Evolutionary conservation across 495 filamentous ascomycete genomes (phyloP).

Genomic region (Pyrenula aspistea): DNA sequence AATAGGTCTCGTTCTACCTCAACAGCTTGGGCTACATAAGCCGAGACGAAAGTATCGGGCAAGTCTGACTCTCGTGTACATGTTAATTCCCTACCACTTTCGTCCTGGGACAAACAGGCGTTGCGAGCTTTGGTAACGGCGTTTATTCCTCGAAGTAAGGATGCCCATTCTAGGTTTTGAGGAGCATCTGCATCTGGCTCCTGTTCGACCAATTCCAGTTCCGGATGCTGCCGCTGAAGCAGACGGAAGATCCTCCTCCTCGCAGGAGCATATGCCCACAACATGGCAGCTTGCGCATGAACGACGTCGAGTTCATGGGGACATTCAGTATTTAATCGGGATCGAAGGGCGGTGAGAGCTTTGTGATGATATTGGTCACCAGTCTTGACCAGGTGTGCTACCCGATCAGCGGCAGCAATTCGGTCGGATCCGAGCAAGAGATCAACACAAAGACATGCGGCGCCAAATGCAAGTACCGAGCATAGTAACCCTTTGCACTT

Average conservation of each 20-base stretch:
- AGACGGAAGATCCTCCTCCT: neutral
- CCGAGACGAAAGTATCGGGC: neutral
- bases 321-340: neutral
- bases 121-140: neutral
- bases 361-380: neutral
- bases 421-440: neutral
- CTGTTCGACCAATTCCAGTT: neutral
- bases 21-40: neutral
- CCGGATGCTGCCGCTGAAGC: neutral
- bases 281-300: neutral
- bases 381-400: neutral
- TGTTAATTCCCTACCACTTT: neutral
- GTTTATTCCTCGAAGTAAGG: neutral
- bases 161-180: neutral
- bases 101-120: neutral
- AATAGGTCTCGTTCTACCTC: neutral
- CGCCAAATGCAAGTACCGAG: neutral
- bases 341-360: neutral
- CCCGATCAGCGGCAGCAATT: neutral
- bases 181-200: neutral
- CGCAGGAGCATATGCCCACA: neutral
- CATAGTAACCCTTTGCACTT: neutral
- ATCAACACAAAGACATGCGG: neutral
- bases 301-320: neutral
- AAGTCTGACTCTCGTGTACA: neutral